Percentiles rank a stretch among this genome's conserved stretches.
Conservation (phyloP, 495 filamentous ascomycete species). For the Beverwykella pulmonaria region DNA sequence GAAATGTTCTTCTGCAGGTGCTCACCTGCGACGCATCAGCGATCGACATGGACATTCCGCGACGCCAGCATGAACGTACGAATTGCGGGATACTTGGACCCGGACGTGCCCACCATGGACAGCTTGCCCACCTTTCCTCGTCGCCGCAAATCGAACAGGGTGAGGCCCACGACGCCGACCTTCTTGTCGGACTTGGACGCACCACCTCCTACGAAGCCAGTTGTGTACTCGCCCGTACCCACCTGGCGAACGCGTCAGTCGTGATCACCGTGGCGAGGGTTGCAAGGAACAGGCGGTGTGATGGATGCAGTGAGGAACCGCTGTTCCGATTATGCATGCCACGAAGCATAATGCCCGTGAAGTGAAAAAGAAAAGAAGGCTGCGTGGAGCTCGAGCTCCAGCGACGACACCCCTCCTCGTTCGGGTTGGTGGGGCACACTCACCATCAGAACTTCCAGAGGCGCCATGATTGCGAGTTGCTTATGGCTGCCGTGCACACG, state of each 20-base stretch:
- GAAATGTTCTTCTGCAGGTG: slow-evolving; percentile 89
- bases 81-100: slow-evolving; percentile 87
- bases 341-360: background rate
- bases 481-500: background rate
- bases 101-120: slow-evolving; percentile 87
- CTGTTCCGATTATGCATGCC: slow-evolving; percentile 5
- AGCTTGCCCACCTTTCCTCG: slow-evolving; percentile 85
- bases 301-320: slow-evolving; percentile 17
- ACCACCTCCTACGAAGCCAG: slow-evolving; percentile 47
- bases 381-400: background rate
- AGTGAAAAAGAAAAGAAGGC: slow-evolving; percentile 19
- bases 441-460: slow-evolving; percentile 88
- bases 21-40: slow-evolving; percentile 56
- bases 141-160: slow-evolving; percentile 84
- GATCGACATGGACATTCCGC: background rate
- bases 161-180: slow-evolving; percentile 87
- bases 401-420: slow-evolving; percentile 6
- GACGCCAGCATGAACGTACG: slow-evolving; percentile 55
- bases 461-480: slow-evolving; percentile 57
- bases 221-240: slow-evolving; percentile 95
- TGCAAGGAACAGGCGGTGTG: slow-evolving; percentile 19
- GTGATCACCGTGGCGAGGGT: too few relatives aligned
- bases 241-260: slow-evolving; percentile 53
- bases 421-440: slow-evolving; percentile 26
- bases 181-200: slow-evolving; percentile 54